Conservation (phyloP, 345 rosid genomes). For the Populus davidiana region DNA sequence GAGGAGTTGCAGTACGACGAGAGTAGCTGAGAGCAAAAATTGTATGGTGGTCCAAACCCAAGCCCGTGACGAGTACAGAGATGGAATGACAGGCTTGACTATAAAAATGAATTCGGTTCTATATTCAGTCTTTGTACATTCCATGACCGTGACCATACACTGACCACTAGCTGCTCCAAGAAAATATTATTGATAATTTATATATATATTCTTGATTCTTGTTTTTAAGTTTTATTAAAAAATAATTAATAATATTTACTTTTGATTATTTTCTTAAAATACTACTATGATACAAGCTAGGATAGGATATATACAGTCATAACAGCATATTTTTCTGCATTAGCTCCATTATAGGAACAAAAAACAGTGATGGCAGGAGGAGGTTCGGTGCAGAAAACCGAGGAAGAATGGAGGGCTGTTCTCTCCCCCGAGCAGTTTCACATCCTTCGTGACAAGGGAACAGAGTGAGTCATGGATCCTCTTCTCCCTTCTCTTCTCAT, state of each 20-base stretch:
- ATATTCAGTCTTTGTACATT: conserved; percentile 13
- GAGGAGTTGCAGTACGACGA: conserved; percentile 23
- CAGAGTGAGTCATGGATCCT: conserved; percentile 23
- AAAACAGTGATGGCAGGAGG: background rate
- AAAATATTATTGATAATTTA: too few species aligned
- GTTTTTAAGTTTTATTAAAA: too few species aligned
- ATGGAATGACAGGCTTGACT: background rate
- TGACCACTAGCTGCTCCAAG: too few species aligned
- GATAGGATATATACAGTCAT: too few species aligned
- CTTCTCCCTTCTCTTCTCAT: background rate
- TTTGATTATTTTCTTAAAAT: too few species aligned
- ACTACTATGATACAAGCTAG: too few species aligned
- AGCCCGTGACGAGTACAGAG: background rate
- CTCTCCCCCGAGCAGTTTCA: conserved; percentile 30
- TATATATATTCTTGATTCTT: too few species aligned
- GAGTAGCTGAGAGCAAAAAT: conserved; percentile 20
- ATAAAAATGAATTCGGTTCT: background rate
- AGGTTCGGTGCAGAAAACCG: conserved; percentile 17
- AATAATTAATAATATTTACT: too few species aligned
- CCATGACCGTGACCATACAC: too few species aligned
- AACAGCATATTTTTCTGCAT: background rate
- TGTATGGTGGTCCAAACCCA: background rate
- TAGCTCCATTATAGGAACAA: too few species aligned
- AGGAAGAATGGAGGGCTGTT: conserved; percentile 26
- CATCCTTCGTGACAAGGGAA: conserved; percentile 27